Evolutionary conservation across 1,284 basidiomycete species (phyloP).

Genomic region (Singerocomus rubriflavus): DNA sequence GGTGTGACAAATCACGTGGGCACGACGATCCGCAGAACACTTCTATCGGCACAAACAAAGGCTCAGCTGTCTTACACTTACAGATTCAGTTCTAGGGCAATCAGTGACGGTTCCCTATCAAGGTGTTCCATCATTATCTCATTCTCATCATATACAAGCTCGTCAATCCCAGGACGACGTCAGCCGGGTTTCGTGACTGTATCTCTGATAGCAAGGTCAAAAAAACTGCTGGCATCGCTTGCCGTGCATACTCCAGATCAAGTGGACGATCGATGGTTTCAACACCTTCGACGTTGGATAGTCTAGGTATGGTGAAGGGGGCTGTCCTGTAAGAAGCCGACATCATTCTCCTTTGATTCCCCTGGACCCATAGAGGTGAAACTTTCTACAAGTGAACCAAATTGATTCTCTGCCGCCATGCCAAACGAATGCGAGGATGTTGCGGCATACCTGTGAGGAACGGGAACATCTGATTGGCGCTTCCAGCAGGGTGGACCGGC

Average conservation of each 20-base stretch:
- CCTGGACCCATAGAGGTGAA: neutral
- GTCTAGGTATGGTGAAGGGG: too few relatives aligned
- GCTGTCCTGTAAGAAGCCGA: too few relatives aligned
- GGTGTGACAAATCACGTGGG: too few relatives aligned
- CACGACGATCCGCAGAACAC: too few relatives aligned
- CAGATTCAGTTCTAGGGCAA: neutral
- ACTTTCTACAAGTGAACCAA: neutral
- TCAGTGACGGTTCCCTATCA: neutral
- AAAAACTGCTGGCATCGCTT: neutral
- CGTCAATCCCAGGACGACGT: neutral
- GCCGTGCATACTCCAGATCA: neutral
- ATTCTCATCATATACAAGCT: neutral
- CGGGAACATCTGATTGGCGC: too few relatives aligned
- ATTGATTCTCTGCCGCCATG: too few relatives aligned
- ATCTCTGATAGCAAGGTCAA: neutral
- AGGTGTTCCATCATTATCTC: neutral
- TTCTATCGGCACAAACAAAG: neutral
- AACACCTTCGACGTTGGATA: conserved; percentile 7
- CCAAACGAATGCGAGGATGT: too few relatives aligned
- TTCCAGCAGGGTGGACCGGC: conserved; percentile 15
- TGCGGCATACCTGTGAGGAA: too few relatives aligned
- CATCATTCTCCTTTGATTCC: too few relatives aligned
- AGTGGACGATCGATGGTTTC: neutral
- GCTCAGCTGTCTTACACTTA: neutral
- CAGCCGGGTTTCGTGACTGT: neutral